Evolutionary conservation across 805 yeast species (phyloP), one percentile per base, ranked within the genome.

Genomic region (Metschnikowia baotianmanensis): DNA sequence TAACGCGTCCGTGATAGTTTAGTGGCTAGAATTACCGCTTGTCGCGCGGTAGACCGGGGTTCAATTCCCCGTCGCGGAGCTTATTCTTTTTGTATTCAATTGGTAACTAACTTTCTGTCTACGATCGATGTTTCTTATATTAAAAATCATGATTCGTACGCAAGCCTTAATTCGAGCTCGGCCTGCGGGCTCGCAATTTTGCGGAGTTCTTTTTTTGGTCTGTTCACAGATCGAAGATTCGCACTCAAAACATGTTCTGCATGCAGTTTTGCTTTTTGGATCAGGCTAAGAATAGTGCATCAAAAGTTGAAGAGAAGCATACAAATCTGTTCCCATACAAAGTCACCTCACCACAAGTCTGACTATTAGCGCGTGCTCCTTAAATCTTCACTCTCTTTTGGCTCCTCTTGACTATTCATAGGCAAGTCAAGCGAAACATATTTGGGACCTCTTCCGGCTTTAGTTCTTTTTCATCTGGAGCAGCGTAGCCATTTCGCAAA

Each of bases 31-130:
- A 48, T 48, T 45, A 40, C 52, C 52, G 52, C 52, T 48, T 48
- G 52, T 48, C 52, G 52, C 52, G 52, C 49, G 52, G 52, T 43
- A 45, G 52, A 48, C 52, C 52, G 50, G 52, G 52, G 52, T 48
- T 48, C 52, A 46, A 46, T 46, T 48, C 52, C 52, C 52, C 50
- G 52, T 48, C 52, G 50, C 50, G 52, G 52, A 48, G 52, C 34
- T 28, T 21, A 21, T 21, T 6, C 9, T 21, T 21, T 9, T 21
- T 21, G 23, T 21, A 9, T 21, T 21, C 9, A 6, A 21, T 22
- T 22, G 24, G 10, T 22, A 22, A 7, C 10, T 22, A 22, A 10
- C 10, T 22, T 22, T 22, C 24, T 22, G 10, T 22, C 7, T 10
- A 8, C 10, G 10, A 22, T 7, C 24, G 7, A 22, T 10, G 7